Percentiles rank a stretch among this genome's conserved stretches.
These are phyloP conservation scores for Chalciporus pseudorubinellus DNA, from an alignment of 768 basidiomycete genomes.

Conservation along the genomic window DNA sequence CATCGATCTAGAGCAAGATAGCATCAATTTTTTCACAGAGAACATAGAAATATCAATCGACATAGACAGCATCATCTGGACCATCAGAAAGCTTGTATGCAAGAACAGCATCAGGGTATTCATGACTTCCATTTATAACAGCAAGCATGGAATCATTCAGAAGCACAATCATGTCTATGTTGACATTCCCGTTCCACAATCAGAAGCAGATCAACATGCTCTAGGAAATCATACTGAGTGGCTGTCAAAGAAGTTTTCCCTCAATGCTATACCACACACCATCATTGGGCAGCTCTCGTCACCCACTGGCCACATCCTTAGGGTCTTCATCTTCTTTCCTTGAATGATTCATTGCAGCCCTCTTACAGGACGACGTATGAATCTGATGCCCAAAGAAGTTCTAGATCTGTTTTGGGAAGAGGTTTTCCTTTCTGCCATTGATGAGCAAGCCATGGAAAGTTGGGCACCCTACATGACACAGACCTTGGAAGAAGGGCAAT, in stretches of 20 bases:
- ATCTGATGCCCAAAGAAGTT: slow-evolving; percentile 4
- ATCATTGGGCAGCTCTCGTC: neutral
- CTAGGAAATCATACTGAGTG: neutral
- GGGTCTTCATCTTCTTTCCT: slow-evolving; percentile 8
- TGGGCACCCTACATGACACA: neutral
- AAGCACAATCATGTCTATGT: too few species aligned
- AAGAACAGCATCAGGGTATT: too few species aligned
- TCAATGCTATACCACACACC: slow-evolving; percentile 5
- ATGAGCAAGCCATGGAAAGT: neutral
- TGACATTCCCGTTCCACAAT: slow-evolving; percentile 7
- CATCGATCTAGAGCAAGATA: too few species aligned
- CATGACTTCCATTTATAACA: too few species aligned
- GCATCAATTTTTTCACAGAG: too few species aligned
- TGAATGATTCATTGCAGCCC: slow-evolving; percentile 4
- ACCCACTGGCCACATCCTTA: neutral
- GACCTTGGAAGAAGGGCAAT: slow-evolving; percentile 1
- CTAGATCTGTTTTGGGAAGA: too few species aligned
- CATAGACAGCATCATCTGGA: too few species aligned
- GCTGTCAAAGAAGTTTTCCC: slow-evolving; percentile 6
- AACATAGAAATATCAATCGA: too few species aligned
- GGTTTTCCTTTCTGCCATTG: slow-evolving; percentile 3
- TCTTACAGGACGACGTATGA: neutral
- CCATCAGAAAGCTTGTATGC: too few species aligned
- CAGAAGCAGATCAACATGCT: neutral
- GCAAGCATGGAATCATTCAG: too few species aligned